phyloP scores from a whole-genome alignment of 176 grass and related monocot species.

The Raddia distichophylla region DNA sequence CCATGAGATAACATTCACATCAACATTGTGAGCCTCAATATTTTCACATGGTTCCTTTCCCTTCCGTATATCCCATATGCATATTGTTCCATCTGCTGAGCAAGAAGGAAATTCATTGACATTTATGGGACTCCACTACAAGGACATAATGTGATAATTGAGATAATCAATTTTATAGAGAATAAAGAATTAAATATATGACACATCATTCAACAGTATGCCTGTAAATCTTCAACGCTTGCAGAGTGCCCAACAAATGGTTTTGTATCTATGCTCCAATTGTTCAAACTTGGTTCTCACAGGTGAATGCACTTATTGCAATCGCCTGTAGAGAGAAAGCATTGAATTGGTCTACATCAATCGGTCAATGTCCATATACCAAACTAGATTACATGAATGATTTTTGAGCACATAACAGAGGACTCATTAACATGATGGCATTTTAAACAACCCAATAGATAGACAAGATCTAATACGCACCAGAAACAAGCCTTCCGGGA shows the following conservation, averaged over 20 bases:
- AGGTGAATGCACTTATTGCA: constrained; percentile 79
- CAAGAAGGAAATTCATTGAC: constrained; percentile 74
- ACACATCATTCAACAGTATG: constrained; percentile 28
- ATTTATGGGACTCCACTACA: constrained; percentile 95
- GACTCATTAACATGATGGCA: neutral
- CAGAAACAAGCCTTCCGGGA: constrained; percentile 85
- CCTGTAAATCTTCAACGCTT: constrained; percentile 92
- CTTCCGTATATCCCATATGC: constrained; percentile 81
- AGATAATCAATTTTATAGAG: constrained; percentile 20
- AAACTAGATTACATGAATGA: constrained; percentile 9
- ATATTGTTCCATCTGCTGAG: constrained; percentile 76
- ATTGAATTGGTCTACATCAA: neutral
- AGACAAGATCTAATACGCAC: constrained; percentile 48
- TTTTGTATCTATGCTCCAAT: constrained; percentile 68
- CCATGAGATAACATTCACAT: constrained; percentile 99
- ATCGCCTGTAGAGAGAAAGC: constrained; percentile 59
- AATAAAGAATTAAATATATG: constrained; percentile 16
- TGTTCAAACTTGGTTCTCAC: constrained; percentile 72
- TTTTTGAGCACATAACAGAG: neutral
- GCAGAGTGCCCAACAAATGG: constrained; percentile 80
- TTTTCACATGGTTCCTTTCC: constrained; percentile 60
- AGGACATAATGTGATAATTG: constrained; percentile 35
- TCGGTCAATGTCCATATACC: neutral
- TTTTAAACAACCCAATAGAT: constrained; percentile 4
- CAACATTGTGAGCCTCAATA: constrained; percentile 81